Base-by-base conservation (phyloP, 2,329 filamentous ascomycete genomes). In the Calonectria fujianensis region DNA sequence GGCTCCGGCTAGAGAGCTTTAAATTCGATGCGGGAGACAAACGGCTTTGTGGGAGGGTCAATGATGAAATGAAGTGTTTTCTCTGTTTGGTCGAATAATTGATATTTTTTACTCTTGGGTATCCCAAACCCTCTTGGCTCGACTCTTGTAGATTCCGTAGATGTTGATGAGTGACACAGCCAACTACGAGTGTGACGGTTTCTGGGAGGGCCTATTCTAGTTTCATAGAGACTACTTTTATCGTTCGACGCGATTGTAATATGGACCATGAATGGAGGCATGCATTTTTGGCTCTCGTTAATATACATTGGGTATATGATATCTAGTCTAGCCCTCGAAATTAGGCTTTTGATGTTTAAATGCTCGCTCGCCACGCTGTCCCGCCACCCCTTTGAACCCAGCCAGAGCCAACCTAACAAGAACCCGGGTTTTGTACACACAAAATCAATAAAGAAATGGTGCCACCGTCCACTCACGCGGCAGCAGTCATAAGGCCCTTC, bases 401-500 rank as follows among this genome's bases (percentile, higher is more conserved):
- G 31, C 27, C 8, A 18, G 11, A 41, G 32, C 20, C 41, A 41
- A 7, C 27, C 35, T 18, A 13, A 24, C 41, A 48, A 48, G 9
- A 24, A 48, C 45, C n/a, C 10, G 45, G n/a, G 45, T 48, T 48
- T 24, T 48, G n/a, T 63, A 27, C 37, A 63, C 32, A 31, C 18
- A 39, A 63, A 63, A 61, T 39, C 27, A 37, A 48, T 48, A 11
- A 64, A 4, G 37, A 3, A 45, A 32, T 24, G 8, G 18, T 27
- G 37, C 16, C 11, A 24, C 24, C 16, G 20, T 27, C 6, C n/a
- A 14, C 27, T 73, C 14, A 79, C 3, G 76, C 83, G n/a, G 80
- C 81, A 59, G 82, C 80, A 9, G 84, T 83, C 81, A 86, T 82
- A 45, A 88, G 73, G 13, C 79, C 76, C 76, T 83, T 85, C 80